Base-by-base conservation (phyloP, 2,329 filamentous ascomycete species). In the Colletotrichum sp. region DNA sequence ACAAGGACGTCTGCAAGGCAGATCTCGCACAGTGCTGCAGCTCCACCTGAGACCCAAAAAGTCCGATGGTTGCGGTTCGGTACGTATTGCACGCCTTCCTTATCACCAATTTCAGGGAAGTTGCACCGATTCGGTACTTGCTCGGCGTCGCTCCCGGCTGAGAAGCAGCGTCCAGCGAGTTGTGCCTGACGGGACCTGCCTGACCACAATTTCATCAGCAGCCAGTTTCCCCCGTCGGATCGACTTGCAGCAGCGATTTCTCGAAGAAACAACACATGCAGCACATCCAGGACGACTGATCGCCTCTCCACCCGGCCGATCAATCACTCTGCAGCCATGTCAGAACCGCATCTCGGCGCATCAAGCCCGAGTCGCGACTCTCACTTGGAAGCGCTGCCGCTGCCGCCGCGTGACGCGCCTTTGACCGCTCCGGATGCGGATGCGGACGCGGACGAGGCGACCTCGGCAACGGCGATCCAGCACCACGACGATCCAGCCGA, bases 341-440 rank as follows among this genome's bases (percentile, higher is more conserved):
- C 33, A 31, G 47, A 72, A 61, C 38, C 69, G 9, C 57, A 31
- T 8, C 18, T 63, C 62, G 43, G 58, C 54, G 63, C 51, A 63
- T 63, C 68, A 58, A 51, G 62, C 63, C 69, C 63, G 36, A 54
- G 36, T 55, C 57, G 63, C 47, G 72, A 72, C 43, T 24, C 62
- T 51, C 29, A 36, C 11, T 51, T 51, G n/a, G 43, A 51, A 51
- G 11, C 43, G 43, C 43, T 51, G 43, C 43, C 43, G 43, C 43
- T 51, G 43, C 34, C 51, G 34, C 68, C 63, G 68, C 68, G 62
- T 34, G 69, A 72, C 68, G 47, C 72, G 72, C 34, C 29, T 72
- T 63, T 59, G 15, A 72, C 27, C 68, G 57, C 57, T 67, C 57
- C 72, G 72, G 57, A 72, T 74, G 57, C 72, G 72, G 72, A 72